phyloP scores from a whole-genome alignment of 202 grass and related monocot genomes.

The Saccharum hybrid region DNA sequence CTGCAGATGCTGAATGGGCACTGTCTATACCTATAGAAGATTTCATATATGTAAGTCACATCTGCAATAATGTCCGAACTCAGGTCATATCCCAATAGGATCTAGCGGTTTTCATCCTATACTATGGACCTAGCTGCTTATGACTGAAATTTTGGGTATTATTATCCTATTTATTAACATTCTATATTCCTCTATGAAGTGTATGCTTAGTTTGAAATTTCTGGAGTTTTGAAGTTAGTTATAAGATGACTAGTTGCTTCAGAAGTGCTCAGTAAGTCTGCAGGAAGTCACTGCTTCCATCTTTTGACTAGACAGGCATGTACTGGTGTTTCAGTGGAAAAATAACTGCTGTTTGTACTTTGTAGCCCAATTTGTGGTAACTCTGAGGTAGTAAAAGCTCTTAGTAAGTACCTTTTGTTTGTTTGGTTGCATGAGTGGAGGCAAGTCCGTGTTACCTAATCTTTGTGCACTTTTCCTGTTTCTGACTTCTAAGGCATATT shows the following conservation, averaged over 20 bases:
- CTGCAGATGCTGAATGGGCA: conserved; percentile 76
- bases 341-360: neutral
- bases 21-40: conserved; percentile 75
- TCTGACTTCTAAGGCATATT: neutral
- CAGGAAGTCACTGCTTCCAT: neutral
- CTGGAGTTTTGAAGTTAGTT: neutral
- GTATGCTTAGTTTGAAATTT: conserved; percentile 20
- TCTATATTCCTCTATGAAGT: neutral
- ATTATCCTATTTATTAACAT: conserved; percentile 24
- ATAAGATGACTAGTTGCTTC: conserved; percentile 14
- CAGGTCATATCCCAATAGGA: neutral
- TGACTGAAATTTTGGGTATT: conserved; percentile 4
- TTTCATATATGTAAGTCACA: conserved; percentile 85
- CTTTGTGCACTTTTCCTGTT: neutral
- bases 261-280: conserved; percentile 17
- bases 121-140: neutral
- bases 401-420: neutral
- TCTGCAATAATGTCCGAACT: conserved; percentile 28
- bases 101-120: neutral
- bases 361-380: conserved; percentile 14
- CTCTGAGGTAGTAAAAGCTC: neutral
- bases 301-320: conserved; percentile 1
- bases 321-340: neutral
- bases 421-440: neutral
- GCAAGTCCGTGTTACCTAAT: neutral